Evolutionary conservation across 805 yeast genomes (phyloP), one percentile per base, ranked within the genome.

Genomic region (Kurtzmaniella fragi): DNA sequence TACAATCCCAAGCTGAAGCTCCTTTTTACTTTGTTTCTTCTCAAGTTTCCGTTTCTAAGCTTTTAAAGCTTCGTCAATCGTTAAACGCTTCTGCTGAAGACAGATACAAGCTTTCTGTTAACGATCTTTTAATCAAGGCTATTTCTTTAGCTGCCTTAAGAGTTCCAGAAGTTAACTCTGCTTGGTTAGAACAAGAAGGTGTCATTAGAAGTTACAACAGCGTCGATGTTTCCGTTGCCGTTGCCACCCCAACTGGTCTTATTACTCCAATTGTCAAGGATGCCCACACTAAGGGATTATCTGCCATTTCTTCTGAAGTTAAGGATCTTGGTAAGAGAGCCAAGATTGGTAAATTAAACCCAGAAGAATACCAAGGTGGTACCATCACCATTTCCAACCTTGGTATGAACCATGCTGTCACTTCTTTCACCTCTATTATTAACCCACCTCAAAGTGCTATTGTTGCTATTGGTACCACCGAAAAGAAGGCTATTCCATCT

Each of bases 341-440:
- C 45, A 89, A 91, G 69, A 88, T 76, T 44, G 89, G 88, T 70
- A 93, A 91, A 75, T 81, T 93, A 63, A 60, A 70, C 49, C 99
- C 99, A 47, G 95, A 88, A 66, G 99, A 93, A 73, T 93, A 85
- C 82, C 96, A 88, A 77, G 99, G 99, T 56, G 99, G 99, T 61
- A 90, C 99, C 53, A 87, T 93, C 66, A 89, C 97, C 64, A 91
- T 93, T 59, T 93, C 98, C 50, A 93, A 93, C 83, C 75, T 93
- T 76, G 99, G 99, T 62, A 93, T 93, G 99, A 93, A 93, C 80
- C 78, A 71, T 42, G 98, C 99, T 40, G 97, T 91, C 34, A 75
- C 80, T 48, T 58, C 84, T 61, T 93, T 93, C 80, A 91, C 99
- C 25, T 91, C 99, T 28, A 93, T 93, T 67, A 82, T 93, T 65